Conservation (phyloP, 2,329 filamentous ascomycete genomes). For the Trichophyton simii region DNA sequence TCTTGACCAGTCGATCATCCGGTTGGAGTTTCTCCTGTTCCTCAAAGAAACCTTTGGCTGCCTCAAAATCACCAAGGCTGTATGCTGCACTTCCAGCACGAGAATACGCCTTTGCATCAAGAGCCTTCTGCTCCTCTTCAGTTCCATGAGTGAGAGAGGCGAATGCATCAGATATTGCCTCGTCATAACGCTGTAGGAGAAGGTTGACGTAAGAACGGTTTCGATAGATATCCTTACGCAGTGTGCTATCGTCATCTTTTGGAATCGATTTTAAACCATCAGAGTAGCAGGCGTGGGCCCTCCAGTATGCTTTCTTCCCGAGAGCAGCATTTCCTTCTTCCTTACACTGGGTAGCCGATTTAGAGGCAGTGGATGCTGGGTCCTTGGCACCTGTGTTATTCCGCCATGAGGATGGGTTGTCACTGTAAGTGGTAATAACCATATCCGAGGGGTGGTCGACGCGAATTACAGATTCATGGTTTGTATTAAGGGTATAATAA, state of each 20-base stretch:
- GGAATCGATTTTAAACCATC: neutral
- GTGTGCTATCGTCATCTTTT: neutral
- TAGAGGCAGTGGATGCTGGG: neutral
- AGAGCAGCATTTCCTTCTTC: neutral
- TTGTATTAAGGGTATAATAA: constrained; percentile 34
- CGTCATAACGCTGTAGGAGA: neutral
- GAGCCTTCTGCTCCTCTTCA: neutral
- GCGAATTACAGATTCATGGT: constrained; percentile 34
- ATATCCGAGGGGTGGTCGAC: constrained; percentile 45
- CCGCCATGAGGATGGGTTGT: neutral
- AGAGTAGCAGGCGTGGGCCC: neutral
- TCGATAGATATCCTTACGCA: neutral
- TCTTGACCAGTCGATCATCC: neutral
- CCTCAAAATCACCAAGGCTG: neutral
- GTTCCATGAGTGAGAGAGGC: neutral
- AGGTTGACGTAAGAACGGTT: constrained; percentile 2
- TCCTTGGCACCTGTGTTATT: neutral
- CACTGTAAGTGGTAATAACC: constrained; percentile 16
- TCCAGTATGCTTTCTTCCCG: neutral
- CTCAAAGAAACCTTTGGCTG: neutral
- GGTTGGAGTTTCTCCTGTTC: neutral
- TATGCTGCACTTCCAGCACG: neutral
- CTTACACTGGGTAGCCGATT: neutral
- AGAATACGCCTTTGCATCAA: neutral
- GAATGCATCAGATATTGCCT: neutral